Evolutionary conservation across 257 asterid genomes (phyloP).

Genomic region (Solanum microdontum): DNA sequence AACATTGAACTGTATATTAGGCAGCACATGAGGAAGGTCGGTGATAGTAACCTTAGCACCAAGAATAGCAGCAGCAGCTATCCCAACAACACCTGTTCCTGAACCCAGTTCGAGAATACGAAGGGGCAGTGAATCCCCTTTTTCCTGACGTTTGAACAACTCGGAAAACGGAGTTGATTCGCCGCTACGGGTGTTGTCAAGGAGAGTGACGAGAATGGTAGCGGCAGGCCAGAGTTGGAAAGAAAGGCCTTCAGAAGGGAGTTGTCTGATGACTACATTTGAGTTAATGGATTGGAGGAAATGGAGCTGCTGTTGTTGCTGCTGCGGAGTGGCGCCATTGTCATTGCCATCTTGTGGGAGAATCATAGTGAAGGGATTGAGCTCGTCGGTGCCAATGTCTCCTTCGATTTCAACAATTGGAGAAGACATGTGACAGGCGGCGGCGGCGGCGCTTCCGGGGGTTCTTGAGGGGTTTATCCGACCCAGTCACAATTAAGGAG

Average conservation of each 20-base stretch:
- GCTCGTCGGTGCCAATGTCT: neutral
- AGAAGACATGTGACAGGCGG: neutral
- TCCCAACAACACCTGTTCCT: constrained; percentile 85
- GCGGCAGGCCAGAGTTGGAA: constrained; percentile 99
- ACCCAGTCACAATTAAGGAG: neutral
- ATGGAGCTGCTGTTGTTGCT: constrained; percentile 10
- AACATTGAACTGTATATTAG: constrained; percentile 53
- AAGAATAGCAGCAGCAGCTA: constrained; percentile 74
- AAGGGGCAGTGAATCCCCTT: constrained; percentile 9
- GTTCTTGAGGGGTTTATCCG: neutral
- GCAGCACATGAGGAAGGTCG: constrained; percentile 74
- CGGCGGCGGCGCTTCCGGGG: neutral
- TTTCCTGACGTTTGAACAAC: constrained; percentile 1
- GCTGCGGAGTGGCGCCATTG: neutral
- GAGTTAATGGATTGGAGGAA: constrained; percentile 42
- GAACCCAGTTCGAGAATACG: constrained; percentile 87
- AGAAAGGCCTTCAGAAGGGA: constrained; percentile 75
- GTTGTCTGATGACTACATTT: constrained; percentile 37
- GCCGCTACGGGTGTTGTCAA: constrained; percentile 27
- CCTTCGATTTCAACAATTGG: neutral
- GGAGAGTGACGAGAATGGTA: constrained; percentile 50
- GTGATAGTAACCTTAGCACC: constrained; percentile 67
- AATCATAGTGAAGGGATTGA: constrained; percentile 19
- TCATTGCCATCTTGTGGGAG: neutral
- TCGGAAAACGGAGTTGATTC: constrained; percentile 16